Evolutionary conservation across 805 yeast species (phyloP).

Genomic region (Ogataea siamensis): DNA sequence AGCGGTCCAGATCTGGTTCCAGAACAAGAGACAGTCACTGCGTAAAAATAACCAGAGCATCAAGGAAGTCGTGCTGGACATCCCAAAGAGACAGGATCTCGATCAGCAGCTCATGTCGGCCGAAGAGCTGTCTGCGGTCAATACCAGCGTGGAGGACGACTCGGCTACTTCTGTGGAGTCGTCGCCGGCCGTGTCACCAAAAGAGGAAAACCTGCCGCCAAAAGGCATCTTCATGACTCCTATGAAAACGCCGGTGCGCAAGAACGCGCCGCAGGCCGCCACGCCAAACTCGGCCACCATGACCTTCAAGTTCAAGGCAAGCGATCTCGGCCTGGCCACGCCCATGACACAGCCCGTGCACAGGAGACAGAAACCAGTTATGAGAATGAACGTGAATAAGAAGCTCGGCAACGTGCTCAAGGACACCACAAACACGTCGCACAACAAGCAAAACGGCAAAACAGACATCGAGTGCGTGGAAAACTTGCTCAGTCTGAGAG

Average conservation of each 20-base stretch:
- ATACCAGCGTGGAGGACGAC: conserved; percentile 9
- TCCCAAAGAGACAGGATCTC: conserved; percentile 26
- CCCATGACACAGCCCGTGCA: conserved; percentile 25
- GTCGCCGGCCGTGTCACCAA: conserved; percentile 17
- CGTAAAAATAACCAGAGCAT: conserved; percentile 41
- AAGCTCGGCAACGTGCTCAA: conserved; percentile 21
- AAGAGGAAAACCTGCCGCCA: conserved; percentile 21
- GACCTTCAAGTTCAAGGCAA: conserved; percentile 39
- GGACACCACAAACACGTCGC: conserved; percentile 25
- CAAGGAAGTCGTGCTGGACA: conserved; percentile 33
- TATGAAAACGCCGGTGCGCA: conserved; percentile 19
- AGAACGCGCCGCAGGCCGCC: conserved; percentile 6
- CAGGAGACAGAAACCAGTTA: conserved; percentile 33
- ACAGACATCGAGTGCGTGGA: conserved; percentile 37
- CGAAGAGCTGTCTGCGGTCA: conserved; percentile 12
- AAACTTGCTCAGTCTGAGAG: conserved; percentile 39
- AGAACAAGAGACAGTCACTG: conserved; percentile 84
- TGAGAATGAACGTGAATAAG: conserved; percentile 23
- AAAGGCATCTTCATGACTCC: conserved; percentile 28
- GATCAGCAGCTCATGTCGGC: conserved; percentile 26
- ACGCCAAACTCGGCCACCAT: conserved; percentile 22
- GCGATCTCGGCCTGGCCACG: conserved; percentile 32
- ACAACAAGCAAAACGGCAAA: conserved; percentile 8
- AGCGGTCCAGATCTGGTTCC: conserved; percentile 98
- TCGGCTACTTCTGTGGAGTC: conserved; percentile 12